These are phyloP conservation scores for Pleurotus tuber-regium DNA, from an alignment of 768 basidiomycete species.

Conservation along the genomic window DNA sequence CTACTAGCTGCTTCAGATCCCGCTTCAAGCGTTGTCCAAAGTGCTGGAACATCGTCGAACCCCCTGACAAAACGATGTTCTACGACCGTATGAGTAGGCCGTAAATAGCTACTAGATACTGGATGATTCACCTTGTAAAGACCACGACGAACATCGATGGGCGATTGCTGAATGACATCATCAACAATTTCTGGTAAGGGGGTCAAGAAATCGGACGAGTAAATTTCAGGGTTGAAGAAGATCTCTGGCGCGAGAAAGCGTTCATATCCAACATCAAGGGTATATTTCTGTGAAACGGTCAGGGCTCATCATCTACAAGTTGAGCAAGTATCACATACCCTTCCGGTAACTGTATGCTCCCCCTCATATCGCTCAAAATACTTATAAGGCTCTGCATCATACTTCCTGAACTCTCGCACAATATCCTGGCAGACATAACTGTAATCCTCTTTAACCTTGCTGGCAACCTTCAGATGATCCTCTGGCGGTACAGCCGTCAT, in stretches of 20 bases:
- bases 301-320: background rate
- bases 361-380: slow-evolving; percentile 93
- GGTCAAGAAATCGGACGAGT: slow-evolving; percentile 95
- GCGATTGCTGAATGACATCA: slow-evolving; percentile 90
- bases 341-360: slow-evolving; percentile 88
- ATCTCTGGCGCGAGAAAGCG: slow-evolving; percentile 99
- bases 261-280: slow-evolving; percentile 94
- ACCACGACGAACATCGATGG: slow-evolving; percentile 95
- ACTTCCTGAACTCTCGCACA: slow-evolving; percentile 98
- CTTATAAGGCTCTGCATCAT: slow-evolving; percentile 94
- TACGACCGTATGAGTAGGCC: slow-evolving; percentile 23
- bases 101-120: background rate
- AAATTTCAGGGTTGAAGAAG: slow-evolving; percentile 99
- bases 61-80: slow-evolving; percentile 97
- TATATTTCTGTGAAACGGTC: slow-evolving; percentile 72
- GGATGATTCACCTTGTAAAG: slow-evolving; percentile 75
- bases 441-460: slow-evolving; percentile 96
- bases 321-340: slow-evolving; percentile 48
- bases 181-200: slow-evolving; percentile 96
- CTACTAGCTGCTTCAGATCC: slow-evolving; percentile 92
- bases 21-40: slow-evolving; percentile 97
- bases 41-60: slow-evolving; percentile 99
- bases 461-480: slow-evolving; percentile 88
- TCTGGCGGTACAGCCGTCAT: slow-evolving; percentile 89
- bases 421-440: slow-evolving; percentile 99